Evolutionary conservation across 2,329 filamentous ascomycete genomes (phyloP), one percentile per base, ranked within the genome.

Genomic region (Talaromyces sp.): DNA sequence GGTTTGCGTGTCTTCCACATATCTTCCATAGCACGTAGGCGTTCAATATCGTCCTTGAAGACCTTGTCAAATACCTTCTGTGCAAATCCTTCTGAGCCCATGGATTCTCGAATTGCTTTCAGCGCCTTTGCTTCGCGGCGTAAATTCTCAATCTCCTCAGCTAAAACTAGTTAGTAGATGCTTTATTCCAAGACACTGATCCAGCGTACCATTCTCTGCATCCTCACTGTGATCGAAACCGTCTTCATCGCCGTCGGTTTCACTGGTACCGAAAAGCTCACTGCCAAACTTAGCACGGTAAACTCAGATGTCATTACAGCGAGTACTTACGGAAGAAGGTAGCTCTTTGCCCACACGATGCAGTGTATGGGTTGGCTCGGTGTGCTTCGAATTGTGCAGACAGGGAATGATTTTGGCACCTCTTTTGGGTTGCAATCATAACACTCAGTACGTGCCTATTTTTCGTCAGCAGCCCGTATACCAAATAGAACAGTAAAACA

Each of bases 281-380:
- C 82, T 85, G 57, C 1, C 52, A 19, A 27, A 27, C 8, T 78
- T 67, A 82, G 75, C 50, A 67, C 19, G 43, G 33, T 19, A 56
- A 19, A 56, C n/a, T 31, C 22, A 58, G n/a, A 6, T 15, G 50
- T 17, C 47, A 37, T 22, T 1, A 41, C 17, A n/a, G 45, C 43
- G 15, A 43, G n/a, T 50, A 68, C 74, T 67, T 72, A 82, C 84
- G 92, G 95, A 67, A 99, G 86, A 9, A 99, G 84, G 76, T 98
- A 99, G 76, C 93, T 97, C 80, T 98, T 99, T 22, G 87, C 94
- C 95, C 95, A 99, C 2, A 99, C 94, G 67, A 99, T 99, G 80
- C 95, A 98, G 79, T 99, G 95, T 50, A 99, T 98, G 0, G 94
- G 92, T 73, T 98, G 94, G 69, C 91, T 96, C 0, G 95, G 95